These are phyloP conservation scores for Rosa chinensis DNA, from an alignment of 306 rosid species.

Conservation along the genomic window DNA sequence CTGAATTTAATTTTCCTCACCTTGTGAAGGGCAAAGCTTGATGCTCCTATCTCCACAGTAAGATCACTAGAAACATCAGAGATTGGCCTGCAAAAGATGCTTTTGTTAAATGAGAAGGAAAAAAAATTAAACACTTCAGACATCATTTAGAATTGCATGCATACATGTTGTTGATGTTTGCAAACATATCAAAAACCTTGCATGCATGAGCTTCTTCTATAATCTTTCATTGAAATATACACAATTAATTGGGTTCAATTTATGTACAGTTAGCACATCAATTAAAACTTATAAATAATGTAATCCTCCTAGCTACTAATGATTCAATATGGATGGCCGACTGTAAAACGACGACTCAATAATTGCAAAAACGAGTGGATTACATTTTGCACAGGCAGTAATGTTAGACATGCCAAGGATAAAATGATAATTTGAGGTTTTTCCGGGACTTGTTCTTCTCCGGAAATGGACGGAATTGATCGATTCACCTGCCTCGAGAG, in stretches of 20 bases:
- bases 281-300: conserved; percentile 37
- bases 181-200: conserved; percentile 38
- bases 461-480: conserved; percentile 25
- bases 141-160: conserved; percentile 21
- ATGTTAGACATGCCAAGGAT: conserved; percentile 21
- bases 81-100: conserved; percentile 76
- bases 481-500: conserved; percentile 24
- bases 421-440: conserved; percentile 21
- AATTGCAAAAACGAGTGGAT: conserved; percentile 44
- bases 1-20: conserved; percentile 37
- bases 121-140: conserved; percentile 19
- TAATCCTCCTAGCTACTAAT: conserved; percentile 36
- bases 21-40: conserved; percentile 93
- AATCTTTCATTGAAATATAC: conserved; percentile 17
- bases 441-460: conserved; percentile 13
- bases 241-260: conserved; percentile 14
- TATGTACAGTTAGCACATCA: conserved; percentile 29
- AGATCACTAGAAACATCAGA: conserved; percentile 97
- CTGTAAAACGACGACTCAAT: conserved; percentile 27
- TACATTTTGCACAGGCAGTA: conserved; percentile 16
- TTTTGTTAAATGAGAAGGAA: conserved; percentile 33
- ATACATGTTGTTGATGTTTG: conserved; percentile 33
- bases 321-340: conserved; percentile 37
- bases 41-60: conserved; percentile 77
- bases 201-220: conserved; percentile 32